Conservation (phyloP, 2,329 filamentous ascomycete species). For the Penicillium decumbens region DNA sequence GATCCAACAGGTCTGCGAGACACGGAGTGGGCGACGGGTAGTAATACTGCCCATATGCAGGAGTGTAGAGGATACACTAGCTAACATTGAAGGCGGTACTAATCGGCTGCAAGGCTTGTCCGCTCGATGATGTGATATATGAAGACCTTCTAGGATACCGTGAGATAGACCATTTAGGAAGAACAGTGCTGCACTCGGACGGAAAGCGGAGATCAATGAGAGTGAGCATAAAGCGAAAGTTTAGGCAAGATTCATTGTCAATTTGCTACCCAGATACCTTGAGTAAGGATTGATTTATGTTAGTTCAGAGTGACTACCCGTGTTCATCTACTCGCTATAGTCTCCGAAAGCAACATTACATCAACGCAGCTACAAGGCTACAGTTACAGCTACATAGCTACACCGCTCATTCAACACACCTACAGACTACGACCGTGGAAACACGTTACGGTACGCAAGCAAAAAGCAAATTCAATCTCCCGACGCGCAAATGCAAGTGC, state of each 20-base stretch:
- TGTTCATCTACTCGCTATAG: neutral
- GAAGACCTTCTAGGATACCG: too few relatives aligned
- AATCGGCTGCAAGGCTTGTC: too few relatives aligned
- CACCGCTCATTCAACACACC: neutral
- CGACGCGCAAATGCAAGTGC: conserved; percentile 8
- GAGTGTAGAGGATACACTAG: too few relatives aligned
- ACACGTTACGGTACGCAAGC: neutral
- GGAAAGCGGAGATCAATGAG: neutral
- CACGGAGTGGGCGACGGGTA: neutral
- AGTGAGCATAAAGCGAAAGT: neutral
- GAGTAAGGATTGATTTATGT: neutral
- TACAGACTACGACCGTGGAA: neutral
- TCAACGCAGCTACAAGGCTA: too few relatives aligned
- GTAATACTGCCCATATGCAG: neutral
- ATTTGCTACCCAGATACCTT: neutral
- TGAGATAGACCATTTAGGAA: too few relatives aligned
- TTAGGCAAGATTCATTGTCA: neutral
- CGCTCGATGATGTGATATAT: too few relatives aligned
- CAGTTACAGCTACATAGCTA: neutral
- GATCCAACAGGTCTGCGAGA: neutral
- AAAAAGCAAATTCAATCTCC: conserved; percentile 5
- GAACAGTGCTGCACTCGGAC: neutral
- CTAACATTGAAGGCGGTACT: too few relatives aligned
- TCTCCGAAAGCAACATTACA: neutral
- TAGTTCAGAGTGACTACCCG: neutral